Evolutionary conservation across 345 rosid genomes (phyloP), one percentile per base, ranked within the genome.

Genomic region (Isatis tinctoria): DNA sequence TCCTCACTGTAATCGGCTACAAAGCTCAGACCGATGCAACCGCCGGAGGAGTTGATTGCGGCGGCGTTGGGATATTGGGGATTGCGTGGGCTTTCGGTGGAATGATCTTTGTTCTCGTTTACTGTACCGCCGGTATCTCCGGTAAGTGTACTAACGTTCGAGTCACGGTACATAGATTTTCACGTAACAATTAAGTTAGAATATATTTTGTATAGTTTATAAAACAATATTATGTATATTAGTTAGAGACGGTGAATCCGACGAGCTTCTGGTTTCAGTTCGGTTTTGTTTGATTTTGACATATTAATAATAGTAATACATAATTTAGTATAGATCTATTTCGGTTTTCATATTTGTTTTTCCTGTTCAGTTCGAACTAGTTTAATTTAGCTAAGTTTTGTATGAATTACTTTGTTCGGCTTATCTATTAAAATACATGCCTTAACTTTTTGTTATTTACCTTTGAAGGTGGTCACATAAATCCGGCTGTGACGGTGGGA

Each of bases 11-110:
- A 11, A 92, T 92, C 16, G 97, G 96, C 14, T 88, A 92, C 85
- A 87, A 76, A 32, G 82, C 80, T 71, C 94, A 88, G 76, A 80
- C 80, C 20, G 89, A 81, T 26, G 5, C 18, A 12, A 4, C 0
- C 79, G 52, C 69, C 5, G 48, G 45, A n/a, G 37, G 62, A 14
- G 85, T 70, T 4, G 80, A 72, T 0, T 92, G 98, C 26, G 87
- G 90, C 1, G 94, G 98, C 5, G 98, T 92, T 3, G 98, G 98
- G 6, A 79, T 87, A 64, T 90, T 92, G 11, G 98, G 98, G 20
- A 92, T 92, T 30, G 96, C 98, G 35, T 90, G 96, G 98, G 94
- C 98, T 58, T 90, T 92, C 2, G 98, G 98, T 65, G 98, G 98
- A 85, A 92, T 92, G 96, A 92, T 92, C 73, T 92, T 92, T 56